Percentiles rank a stretch among this genome's conserved stretches.
These are phyloP conservation scores for Parathielavia appendiculata DNA, from an alignment of 495 filamentous ascomycete species.

Conservation along the genomic window DNA sequence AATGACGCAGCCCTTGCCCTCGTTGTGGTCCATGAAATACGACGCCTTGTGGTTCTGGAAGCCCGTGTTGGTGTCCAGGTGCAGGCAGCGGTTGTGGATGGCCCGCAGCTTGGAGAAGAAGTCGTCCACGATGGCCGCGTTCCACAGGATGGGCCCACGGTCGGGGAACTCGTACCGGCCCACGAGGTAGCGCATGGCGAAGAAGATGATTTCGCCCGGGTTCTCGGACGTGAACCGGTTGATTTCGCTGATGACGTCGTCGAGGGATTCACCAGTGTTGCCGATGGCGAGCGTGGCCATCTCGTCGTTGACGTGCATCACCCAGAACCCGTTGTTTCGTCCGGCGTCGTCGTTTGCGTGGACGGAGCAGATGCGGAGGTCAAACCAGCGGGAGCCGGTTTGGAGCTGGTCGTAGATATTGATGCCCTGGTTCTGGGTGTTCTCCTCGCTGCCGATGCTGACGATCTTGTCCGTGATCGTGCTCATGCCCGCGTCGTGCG, in stretches of 20 bases:
- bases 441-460: constrained; percentile 21
- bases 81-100: constrained; percentile 23
- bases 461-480: constrained; percentile 21
- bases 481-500: constrained; percentile 34
- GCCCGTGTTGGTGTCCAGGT: constrained; percentile 19
- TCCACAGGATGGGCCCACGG: constrained; percentile 24
- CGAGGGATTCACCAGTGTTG: constrained; percentile 27
- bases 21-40: constrained; percentile 25
- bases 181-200: constrained; percentile 28
- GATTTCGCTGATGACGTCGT: constrained; percentile 29
- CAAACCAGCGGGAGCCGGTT: constrained; percentile 30
- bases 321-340: constrained; percentile 20
- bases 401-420: constrained; percentile 30
- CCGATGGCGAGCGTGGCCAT: constrained; percentile 21
- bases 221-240: constrained; percentile 31
- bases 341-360: constrained; percentile 13
- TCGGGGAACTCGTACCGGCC: constrained; percentile 21
- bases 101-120: constrained; percentile 22
- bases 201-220: constrained; percentile 34
- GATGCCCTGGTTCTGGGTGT: constrained; percentile 30
- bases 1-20: constrained; percentile 24
- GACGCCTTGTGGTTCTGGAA: constrained; percentile 22
- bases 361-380: constrained; percentile 27
- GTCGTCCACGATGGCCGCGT: constrained; percentile 6
- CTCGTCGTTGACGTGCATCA: constrained; percentile 22